Percentiles rank a stretch among this genome's conserved stretches.
Conservation (phyloP, 2,329 filamentous ascomycete genomes). For the Beauveria medogensis region DNA sequence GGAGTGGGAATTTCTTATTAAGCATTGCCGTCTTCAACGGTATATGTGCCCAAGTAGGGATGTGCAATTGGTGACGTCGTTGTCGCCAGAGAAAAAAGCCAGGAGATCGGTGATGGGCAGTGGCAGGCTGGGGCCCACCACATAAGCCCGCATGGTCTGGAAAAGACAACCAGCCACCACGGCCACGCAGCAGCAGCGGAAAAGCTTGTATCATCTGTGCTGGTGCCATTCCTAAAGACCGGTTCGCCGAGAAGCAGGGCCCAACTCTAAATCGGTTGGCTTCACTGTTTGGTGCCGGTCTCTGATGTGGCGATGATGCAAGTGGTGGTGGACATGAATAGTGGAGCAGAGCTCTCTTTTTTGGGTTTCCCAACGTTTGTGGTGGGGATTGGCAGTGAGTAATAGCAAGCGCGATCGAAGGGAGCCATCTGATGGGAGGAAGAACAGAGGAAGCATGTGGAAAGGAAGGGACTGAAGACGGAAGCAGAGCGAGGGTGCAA, state of each 20-base stretch:
- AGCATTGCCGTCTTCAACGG: too few relatives aligned
- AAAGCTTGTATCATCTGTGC: neutral
- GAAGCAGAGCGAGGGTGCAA: too few relatives aligned
- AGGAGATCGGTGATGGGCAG: neutral
- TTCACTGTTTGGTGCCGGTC: neutral
- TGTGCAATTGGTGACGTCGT: slow-evolving; percentile 5
- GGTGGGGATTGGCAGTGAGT: neutral
- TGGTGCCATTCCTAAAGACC: too few relatives aligned
- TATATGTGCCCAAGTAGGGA: neutral
- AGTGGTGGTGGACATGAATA: neutral
- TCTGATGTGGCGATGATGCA: slow-evolving; percentile 4
- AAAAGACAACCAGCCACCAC: too few relatives aligned
- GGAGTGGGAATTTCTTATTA: too few relatives aligned
- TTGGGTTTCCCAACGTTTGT: neutral
- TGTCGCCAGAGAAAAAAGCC: neutral
- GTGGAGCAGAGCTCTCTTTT: neutral
- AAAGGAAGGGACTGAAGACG: neutral
- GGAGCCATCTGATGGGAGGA: neutral
- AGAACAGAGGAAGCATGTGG: slow-evolving; percentile 8
- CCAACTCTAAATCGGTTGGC: neutral
- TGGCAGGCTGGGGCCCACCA: neutral
- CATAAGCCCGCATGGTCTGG: too few relatives aligned
- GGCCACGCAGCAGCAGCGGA: neutral
- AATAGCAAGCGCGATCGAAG: neutral
- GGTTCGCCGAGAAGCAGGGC: neutral